phyloP scores from a whole-genome alignment of 2,329 filamentous ascomycete species.

The Cladorrhinum sp. region DNA sequence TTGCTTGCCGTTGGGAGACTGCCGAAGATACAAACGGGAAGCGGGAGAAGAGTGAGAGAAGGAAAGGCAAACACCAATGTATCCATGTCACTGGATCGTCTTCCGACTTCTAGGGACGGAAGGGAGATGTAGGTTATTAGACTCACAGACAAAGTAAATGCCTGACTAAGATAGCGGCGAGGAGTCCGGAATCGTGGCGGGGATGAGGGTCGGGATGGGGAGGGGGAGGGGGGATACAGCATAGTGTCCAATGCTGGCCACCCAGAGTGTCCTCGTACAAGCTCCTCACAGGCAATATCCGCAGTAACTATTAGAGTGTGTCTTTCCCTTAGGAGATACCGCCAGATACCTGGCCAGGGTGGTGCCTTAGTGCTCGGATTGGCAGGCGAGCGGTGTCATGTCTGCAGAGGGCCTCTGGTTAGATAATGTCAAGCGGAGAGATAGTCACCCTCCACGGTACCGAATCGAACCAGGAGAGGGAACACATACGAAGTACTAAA shows the following conservation, averaged over 20 bases:
- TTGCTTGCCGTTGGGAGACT: conserved; percentile 4
- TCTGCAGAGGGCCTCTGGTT: conserved; percentile 10
- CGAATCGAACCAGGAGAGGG: conserved; percentile 19
- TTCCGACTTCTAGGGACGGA: not conserved
- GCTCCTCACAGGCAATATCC: not conserved
- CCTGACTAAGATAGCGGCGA: not conserved
- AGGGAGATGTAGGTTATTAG: not conserved
- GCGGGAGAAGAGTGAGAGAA: not conserved
- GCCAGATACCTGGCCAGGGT: not conserved
- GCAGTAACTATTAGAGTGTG: not conserved
- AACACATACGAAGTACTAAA: conserved; percentile 20
- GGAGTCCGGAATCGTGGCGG: not conserved
- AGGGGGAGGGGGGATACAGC: not conserved
- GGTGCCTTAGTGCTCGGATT: conserved; percentile 7
- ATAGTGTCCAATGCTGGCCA: not conserved
- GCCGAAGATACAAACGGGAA: conserved; percentile 1
- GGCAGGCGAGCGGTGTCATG: conserved; percentile 4
- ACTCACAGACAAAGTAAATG: not conserved
- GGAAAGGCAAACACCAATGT: not conserved
- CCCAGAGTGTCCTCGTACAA: not conserved
- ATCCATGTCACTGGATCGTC: not conserved
- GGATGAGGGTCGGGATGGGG: not conserved
- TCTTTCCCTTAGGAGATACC: not conserved
- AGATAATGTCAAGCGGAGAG: conserved; percentile 7
- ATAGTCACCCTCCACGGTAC: conserved; percentile 14